Evolutionary conservation across 108 stramenopile genomes (phyloP).

Genomic region (Cyclotella sp.): DNA sequence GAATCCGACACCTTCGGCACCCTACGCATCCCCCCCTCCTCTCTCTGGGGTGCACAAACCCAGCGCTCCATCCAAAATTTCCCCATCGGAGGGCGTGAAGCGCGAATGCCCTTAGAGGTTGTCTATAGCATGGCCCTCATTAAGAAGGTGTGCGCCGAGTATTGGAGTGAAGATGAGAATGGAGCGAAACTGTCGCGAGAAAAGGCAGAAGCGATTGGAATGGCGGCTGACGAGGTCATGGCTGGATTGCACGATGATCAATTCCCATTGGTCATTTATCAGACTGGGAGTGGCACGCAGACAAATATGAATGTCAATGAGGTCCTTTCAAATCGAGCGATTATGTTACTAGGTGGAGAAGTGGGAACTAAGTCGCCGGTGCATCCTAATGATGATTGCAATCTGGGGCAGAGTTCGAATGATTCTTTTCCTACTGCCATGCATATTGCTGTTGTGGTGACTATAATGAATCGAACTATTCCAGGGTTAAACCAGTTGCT

Average conservation of each 20-base stretch:
- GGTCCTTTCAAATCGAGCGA: conserved; percentile 96
- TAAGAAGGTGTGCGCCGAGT: conserved; percentile 93
- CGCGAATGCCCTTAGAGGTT: conserved; percentile 94
- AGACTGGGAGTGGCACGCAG: conserved; percentile 98
- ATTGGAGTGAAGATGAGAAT: conserved; percentile 64
- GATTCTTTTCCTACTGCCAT: conserved; percentile 98
- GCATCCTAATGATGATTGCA: conserved; percentile 98
- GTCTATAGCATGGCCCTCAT: conserved; percentile 91
- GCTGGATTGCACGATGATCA: conserved; percentile 92
- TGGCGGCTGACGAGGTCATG: conserved; percentile 94
- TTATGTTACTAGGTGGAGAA: conserved; percentile 91
- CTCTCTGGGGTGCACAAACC: conserved; percentile 91
- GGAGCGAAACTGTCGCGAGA: conserved; percentile 68
- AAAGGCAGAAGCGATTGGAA: conserved; percentile 80
- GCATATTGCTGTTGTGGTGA: conserved; percentile 90
- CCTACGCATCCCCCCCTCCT: conserved; percentile 74
- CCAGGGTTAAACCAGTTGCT: conserved; percentile 83
- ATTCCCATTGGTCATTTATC: conserved; percentile 96
- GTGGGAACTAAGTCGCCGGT: conserved; percentile 92
- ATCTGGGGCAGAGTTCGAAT: conserved; percentile 96
- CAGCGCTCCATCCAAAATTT: conserved; percentile 96
- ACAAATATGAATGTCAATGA: conserved; percentile 99
- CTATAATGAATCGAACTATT: conserved; percentile 70
- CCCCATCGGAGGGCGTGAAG: conserved; percentile 92
- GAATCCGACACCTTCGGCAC: conserved; percentile 88